Percentiles rank a stretch among this genome's conserved stretches.
phyloP scores from a whole-genome alignment of 177 flowering plant species.

The Vitis hybrid region DNA sequence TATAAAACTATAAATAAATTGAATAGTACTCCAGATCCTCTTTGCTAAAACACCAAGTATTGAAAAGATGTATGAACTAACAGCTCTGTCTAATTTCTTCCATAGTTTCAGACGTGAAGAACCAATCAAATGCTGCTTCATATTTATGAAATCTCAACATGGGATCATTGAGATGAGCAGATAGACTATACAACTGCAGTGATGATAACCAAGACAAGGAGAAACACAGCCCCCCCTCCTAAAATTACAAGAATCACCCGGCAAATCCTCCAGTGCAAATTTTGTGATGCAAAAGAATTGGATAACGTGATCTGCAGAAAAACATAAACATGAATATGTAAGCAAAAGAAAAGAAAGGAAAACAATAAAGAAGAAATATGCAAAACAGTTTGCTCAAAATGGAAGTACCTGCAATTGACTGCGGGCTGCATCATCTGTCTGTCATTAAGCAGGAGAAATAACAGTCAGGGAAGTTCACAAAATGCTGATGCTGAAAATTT shows the following conservation, averaged over 20 bases:
- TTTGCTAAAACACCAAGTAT: neutral
- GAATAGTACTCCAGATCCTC: neutral
- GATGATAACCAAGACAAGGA: constrained; percentile 16
- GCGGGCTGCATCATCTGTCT: constrained; percentile 10
- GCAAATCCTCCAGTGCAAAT: constrained; percentile 17
- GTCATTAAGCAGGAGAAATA: neutral
- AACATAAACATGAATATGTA: too few species aligned
- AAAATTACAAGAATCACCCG: constrained; percentile 7
- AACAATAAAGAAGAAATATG: neutral
- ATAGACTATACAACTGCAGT: constrained; percentile 16
- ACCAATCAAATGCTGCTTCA: neutral
- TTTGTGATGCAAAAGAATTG: neutral
- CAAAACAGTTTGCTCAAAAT: neutral
- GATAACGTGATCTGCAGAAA: constrained; percentile 7
- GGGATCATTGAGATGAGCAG: neutral
- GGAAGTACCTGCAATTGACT: constrained; percentile 8
- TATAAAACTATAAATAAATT: neutral
- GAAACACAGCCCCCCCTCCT: constrained; percentile 11
- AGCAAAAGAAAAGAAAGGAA: neutral
- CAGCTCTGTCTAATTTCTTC: neutral
- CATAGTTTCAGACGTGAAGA: neutral
- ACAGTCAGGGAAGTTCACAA: neutral
- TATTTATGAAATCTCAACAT: neutral
- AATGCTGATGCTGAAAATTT: neutral
- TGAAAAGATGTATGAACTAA: neutral